These are phyloP conservation scores for Aureobasidium pullulans DNA, from an alignment of 2,329 filamentous ascomycete genomes.

Conservation along the genomic window DNA sequence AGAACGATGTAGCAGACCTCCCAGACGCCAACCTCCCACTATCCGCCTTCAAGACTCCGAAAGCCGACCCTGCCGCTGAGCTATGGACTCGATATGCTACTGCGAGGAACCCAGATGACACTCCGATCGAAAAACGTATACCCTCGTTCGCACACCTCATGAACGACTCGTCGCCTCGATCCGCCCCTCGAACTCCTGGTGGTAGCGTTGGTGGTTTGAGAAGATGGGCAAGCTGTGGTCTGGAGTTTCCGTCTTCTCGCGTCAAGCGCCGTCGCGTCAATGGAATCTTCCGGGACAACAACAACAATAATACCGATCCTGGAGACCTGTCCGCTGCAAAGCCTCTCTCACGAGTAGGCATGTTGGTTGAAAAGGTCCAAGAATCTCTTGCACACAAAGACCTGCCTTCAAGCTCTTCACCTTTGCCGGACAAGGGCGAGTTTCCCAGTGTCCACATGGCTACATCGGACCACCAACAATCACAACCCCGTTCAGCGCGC, in stretches of 20 bases:
- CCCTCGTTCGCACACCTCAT: slow-evolving; percentile 38
- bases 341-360: slow-evolving; percentile 22
- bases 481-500: background rate
- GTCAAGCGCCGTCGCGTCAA: slow-evolving; percentile 35
- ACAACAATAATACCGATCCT: slow-evolving; percentile 21
- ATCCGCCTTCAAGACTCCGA: slow-evolving; percentile 32
- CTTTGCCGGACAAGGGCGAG: slow-evolving; percentile 31
- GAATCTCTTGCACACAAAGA: slow-evolving; percentile 34
- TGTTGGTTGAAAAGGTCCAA: slow-evolving; percentile 38
- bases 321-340: slow-evolving; percentile 21
- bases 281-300: slow-evolving; percentile 26
- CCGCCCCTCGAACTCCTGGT: slow-evolving; percentile 33
- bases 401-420: slow-evolving; percentile 41
- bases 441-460: background rate
- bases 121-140: slow-evolving; percentile 28
- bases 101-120: slow-evolving; percentile 31
- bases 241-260: slow-evolving; percentile 39
- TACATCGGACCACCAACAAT: background rate
- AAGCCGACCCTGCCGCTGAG: slow-evolving; percentile 40
- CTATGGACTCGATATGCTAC: slow-evolving; percentile 39
- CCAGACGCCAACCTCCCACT: slow-evolving; percentile 21
- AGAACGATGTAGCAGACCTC: slow-evolving; percentile 28
- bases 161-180: slow-evolving; percentile 40
- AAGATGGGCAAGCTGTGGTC: slow-evolving; percentile 44
- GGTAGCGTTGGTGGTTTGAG: slow-evolving; percentile 40